Base-by-base conservation (phyloP, 1,139 yeast genomes). In the Diutina neorugosa region DNA sequence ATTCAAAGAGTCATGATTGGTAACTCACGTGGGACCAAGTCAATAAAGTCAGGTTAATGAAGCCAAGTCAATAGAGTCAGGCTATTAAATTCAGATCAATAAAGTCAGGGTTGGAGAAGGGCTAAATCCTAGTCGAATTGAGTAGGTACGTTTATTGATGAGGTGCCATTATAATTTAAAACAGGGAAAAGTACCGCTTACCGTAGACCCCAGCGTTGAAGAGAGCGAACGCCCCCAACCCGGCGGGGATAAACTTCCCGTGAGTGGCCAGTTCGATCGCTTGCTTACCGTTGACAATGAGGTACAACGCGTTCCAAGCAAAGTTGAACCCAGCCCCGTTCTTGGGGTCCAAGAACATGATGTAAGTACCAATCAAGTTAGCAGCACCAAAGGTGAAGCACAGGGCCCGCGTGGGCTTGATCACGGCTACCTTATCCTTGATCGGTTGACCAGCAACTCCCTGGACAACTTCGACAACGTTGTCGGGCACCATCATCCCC, bases 291-390 rank as follows among this genome's bases (percentile, higher is more conserved):
- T 89, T 87, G 8, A 86, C 90, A 46, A 91, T 64, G 55, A 86
- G 64, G 63, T 89, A 93, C 54, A 91, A 69, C 3, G 87, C 65
- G 16, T 90, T 81, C 98, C 98, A 93, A 3, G 96, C 96, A 62
- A 86, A 78, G 6, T 82, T 75, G 67, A 93, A 88, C 0, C 97
- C 98, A 1, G 96, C 80, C 7, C 96, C 98, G 67, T 88, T 85
- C 53, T 80, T 77, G 97, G 18, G 90, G 25, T 46, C 37, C 21
- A 18, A 19, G 8, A 16, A 34, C 23, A 27, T 7, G 18, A 46
- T 46, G 31, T 46, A 46, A n/a, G 50, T 27, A 18, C 50, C 50
- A 27, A 46, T 46, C 21, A 46, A 74, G 37, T 91, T 84, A 5
- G 56, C 57, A 4, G 41, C 20, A 11, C 58, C 59, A 55, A 64